phyloP scores from a whole-genome alignment of 139 green algal genomes.

The Nannochloris sp. region DNA sequence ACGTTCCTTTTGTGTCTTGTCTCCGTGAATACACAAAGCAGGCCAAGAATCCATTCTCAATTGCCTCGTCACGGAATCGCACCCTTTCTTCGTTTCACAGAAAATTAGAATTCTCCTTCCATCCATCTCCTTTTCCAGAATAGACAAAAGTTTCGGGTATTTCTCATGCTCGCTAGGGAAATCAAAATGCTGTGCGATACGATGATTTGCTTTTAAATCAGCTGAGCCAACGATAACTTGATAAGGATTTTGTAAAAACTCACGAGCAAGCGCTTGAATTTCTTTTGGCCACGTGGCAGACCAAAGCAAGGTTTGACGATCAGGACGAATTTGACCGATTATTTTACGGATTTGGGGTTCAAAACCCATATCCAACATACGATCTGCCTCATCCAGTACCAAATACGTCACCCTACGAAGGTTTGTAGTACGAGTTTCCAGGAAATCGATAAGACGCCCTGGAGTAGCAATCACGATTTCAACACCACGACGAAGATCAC shows the following conservation, averaged over 20 bases:
- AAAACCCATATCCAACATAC: constrained; percentile 97
- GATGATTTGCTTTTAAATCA: constrained; percentile 87
- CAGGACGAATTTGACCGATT: constrained; percentile 62
- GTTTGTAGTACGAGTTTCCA: constrained; percentile 62
- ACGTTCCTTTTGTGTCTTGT: constrained; percentile 93
- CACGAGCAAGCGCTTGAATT: constrained; percentile 75
- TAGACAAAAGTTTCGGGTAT: constrained; percentile 41
- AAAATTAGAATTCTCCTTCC: constrained; percentile 71
- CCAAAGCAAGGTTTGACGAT: constrained; percentile 94
- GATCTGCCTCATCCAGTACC: constrained; percentile 91
- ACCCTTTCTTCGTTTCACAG: constrained; percentile 86
- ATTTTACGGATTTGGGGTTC: constrained; percentile 75
- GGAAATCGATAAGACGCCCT: constrained; percentile 79
- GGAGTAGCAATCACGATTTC: constrained; percentile 92
- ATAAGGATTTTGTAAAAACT: constrained; percentile 81
- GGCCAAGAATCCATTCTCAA: constrained; percentile 81
- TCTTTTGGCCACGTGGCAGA: constrained; percentile 92
- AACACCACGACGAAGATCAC: constrained; percentile 47
- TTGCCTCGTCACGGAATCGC: constrained; percentile 76
- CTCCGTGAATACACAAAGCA: constrained; percentile 82
- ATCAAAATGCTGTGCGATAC: constrained; percentile 75
- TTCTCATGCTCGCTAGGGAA: constrained; percentile 44
- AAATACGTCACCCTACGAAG: constrained; percentile 78
- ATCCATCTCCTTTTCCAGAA: constrained; percentile 73
- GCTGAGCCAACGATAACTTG: constrained; percentile 72